Conservation (phyloP, 225 moss, liverwort and hornwort genomes). For the Rhytidiadelphus loreus region DNA sequence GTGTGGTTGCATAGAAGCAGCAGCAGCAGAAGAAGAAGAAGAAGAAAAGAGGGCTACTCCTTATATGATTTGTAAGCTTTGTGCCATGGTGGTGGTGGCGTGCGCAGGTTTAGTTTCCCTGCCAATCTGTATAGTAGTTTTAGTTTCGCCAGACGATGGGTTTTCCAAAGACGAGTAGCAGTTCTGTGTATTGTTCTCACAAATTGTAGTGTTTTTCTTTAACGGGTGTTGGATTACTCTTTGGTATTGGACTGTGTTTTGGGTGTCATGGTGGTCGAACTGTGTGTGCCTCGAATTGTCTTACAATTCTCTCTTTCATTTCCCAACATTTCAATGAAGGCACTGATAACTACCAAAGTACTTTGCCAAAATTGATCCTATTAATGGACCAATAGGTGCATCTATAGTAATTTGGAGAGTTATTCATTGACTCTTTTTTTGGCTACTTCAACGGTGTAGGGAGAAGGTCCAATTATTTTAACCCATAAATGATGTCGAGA, state of each 20-base stretch:
- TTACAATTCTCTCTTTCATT: not conserved
- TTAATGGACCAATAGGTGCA: not conserved
- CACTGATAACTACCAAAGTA: not conserved
- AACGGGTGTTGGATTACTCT: not conserved
- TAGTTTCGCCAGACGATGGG: not conserved
- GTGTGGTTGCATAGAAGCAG: not conserved
- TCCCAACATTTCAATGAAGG: not conserved
- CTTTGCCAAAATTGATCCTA: not conserved
- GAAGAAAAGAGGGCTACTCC: not conserved
- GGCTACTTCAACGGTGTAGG: too few species aligned
- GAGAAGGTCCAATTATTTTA: too few species aligned
- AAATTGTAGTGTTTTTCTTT: not conserved
- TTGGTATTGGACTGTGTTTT: not conserved
- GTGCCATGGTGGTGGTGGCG: not conserved
- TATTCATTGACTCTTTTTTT: too few species aligned
- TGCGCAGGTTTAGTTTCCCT: not conserved
- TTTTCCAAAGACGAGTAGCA: not conserved
- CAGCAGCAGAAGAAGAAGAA: not conserved
- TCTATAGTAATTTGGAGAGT: too few species aligned
- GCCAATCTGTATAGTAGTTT: conserved; percentile 6
- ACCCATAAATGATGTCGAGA: too few species aligned
- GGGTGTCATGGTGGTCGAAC: not conserved
- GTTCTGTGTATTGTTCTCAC: not conserved
- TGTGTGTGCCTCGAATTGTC: not conserved
- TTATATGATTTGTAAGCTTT: not conserved